Base-by-base conservation (phyloP, 352 stramenopile species). In the Pythium brassicae region DNA sequence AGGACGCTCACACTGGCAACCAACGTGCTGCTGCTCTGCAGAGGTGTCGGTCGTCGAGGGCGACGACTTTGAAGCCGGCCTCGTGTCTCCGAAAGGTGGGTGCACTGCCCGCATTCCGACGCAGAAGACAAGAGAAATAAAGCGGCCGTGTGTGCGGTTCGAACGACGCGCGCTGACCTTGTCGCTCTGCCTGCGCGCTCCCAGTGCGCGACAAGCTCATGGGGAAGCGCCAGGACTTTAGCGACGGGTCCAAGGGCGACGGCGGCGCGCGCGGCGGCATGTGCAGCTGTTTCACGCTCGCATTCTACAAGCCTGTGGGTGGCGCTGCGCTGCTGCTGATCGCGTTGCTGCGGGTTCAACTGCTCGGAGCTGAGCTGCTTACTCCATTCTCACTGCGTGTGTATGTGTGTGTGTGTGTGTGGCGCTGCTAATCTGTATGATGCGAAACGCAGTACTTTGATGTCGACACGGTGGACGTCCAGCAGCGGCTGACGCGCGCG, bases 361-460 rank as follows among this genome's bases (percentile, higher is more conserved):
- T n/a, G n/a, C n/a, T n/a, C n/a, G n/a, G n/a, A n/a, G n/a, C n/a
- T n/a, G n/a, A n/a, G n/a, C n/a, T n/a, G n/a, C n/a, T n/a, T n/a
- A n/a, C n/a, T n/a, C n/a, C n/a, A n/a, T n/a, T n/a, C n/a, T n/a
- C n/a, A n/a, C n/a, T n/a, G n/a, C n/a, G n/a, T n/a, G n/a, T n/a
- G n/a, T n/a, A n/a, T n/a, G n/a, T n/a, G n/a, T n/a, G n/a, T n/a
- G n/a, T n/a, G n/a, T n/a, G n/a, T n/a, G n/a, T n/a, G n/a, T n/a
- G n/a, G n/a, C n/a, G n/a, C n/a, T n/a, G n/a, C n/a, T n/a, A n/a
- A n/a, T n/a, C n/a, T n/a, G n/a, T n/a, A n/a, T n/a, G n/a, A n/a
- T n/a, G n/a, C n/a, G n/a, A n/a, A n/a, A n/a, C n/a, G n/a, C 49
- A 95, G 85, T 93, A 90, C 49, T 95, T 95, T 59, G 81, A 95